Conservation (phyloP, 2,329 filamentous ascomycete species). For the Arthrinium puccinioides region DNA sequence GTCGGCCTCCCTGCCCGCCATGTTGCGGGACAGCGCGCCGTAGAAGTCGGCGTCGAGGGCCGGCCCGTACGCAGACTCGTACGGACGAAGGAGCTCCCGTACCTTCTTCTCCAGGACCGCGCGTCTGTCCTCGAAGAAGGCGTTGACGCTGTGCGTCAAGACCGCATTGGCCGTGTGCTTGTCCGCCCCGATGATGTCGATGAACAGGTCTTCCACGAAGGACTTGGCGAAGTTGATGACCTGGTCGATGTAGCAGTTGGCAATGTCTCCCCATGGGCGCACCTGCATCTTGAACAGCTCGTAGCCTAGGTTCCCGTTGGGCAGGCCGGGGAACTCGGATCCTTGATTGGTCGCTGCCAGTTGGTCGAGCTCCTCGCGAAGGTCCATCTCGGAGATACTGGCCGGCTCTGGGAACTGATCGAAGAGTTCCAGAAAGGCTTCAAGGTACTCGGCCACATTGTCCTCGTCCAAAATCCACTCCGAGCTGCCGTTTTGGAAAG, state of each 20-base stretch:
- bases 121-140: background rate
- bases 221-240: conserved; percentile 4
- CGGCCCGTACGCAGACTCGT: background rate
- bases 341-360: conserved; percentile 8
- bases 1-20: conserved; percentile 1
- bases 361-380: conserved; percentile 11
- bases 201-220: conserved; percentile 8
- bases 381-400: conserved; percentile 5
- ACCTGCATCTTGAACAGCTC: conserved; percentile 6
- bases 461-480: background rate
- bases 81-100: background rate
- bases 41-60: background rate
- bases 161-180: background rate
- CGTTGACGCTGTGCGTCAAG: background rate
- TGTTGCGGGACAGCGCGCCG: background rate
- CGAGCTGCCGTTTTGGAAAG: background rate
- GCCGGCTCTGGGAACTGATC: conserved; percentile 21
- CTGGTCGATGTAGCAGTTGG: conserved; percentile 4
- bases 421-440: conserved; percentile 18
- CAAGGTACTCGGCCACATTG: conserved; percentile 19
- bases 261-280: conserved; percentile 5
- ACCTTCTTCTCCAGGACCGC: background rate
- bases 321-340: conserved; percentile 6
- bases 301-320: conserved; percentile 4
- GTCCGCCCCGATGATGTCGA: conserved; percentile 4